phyloP scores from a whole-genome alignment of 371 early-diverging fungal species.

The Mortierella polycephala region DNA sequence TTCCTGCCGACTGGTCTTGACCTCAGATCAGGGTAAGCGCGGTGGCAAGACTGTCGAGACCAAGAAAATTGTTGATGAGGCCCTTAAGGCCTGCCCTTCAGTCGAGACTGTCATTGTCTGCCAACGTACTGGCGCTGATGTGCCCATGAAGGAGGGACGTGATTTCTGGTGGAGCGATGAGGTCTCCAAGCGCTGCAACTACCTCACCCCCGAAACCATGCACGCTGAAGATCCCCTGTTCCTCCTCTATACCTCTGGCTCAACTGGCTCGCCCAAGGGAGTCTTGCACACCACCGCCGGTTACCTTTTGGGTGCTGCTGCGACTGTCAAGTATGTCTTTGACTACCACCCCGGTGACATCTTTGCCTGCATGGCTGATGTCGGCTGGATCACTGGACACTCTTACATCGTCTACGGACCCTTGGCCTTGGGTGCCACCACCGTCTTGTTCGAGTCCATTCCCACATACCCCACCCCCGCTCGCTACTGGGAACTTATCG shows the following conservation, averaged over 20 bases:
- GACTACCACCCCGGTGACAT: conserved; percentile 88
- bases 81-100: conserved; percentile 76
- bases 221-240: conserved; percentile 95
- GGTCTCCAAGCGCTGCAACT: conserved; percentile 75
- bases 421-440: conserved; percentile 88
- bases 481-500: conserved; percentile 88
- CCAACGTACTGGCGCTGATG: conserved; percentile 83
- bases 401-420: conserved; percentile 97
- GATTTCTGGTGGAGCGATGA: conserved; percentile 94
- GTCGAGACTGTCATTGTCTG: conserved; percentile 90
- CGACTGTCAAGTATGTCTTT: conserved; percentile 93
- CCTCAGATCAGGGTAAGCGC: conserved; percentile 89
- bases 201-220: conserved; percentile 86
- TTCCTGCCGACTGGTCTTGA: conserved; percentile 80
- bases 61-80: conserved; percentile 93
- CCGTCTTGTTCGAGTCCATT: conserved; percentile 92
- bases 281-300: conserved; percentile 95
- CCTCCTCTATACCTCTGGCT: conserved; percentile 96
- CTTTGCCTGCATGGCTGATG: conserved; percentile 87
- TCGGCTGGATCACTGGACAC: conserved; percentile 89
- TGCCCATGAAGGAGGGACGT: conserved; percentile 76
- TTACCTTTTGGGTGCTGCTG: conserved; percentile 90
- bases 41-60: conserved; percentile 91
- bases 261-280: conserved; percentile 97
- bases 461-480: conserved; percentile 87